Conservation (phyloP, 768 basidiomycete species). For the Tylopilus felleus region DNA sequence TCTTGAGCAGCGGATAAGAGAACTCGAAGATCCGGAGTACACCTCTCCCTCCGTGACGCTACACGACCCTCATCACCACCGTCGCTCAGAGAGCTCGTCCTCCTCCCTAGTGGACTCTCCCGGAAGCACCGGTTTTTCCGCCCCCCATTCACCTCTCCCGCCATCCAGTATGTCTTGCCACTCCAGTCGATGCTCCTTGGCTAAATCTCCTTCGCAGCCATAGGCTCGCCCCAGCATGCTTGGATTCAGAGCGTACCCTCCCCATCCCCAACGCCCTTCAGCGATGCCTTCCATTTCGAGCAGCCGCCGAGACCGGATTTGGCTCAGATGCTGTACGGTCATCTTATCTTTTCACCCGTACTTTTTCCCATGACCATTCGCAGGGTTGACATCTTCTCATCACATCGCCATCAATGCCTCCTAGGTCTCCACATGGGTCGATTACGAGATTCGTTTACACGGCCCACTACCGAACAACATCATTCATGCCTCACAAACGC, state of each 20-base stretch:
- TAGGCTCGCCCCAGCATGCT: conserved; percentile 49
- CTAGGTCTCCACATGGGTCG: conserved; percentile 66
- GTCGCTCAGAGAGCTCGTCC: conserved; percentile 46
- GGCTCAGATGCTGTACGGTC: conserved; percentile 60
- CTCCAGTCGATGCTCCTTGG: not conserved
- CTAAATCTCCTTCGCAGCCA: conserved; percentile 29
- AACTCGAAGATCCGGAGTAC: conserved; percentile 74
- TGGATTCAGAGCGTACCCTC: conserved; percentile 51
- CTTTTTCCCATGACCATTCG: conserved; percentile 9
- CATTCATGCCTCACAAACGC: conserved; percentile 78
- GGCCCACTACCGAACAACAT: conserved; percentile 55
- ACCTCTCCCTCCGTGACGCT: conserved; percentile 64
- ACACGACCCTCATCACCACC: conserved; percentile 59
- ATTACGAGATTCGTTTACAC: conserved; percentile 57
- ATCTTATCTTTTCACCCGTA: conserved; percentile 7
- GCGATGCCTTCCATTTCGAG: conserved; percentile 45
- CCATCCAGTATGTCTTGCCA: conserved; percentile 43
- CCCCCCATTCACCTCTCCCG: conserved; percentile 58
- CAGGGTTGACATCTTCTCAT: conserved; percentile 73
- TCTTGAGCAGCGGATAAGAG: conserved; percentile 66
- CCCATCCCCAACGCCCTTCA: conserved; percentile 52
- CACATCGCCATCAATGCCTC: conserved; percentile 73
- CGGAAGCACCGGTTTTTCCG: conserved; percentile 46
- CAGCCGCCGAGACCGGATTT: conserved; percentile 55
- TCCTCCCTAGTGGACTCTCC: conserved; percentile 52